Base-by-base conservation (phyloP, 2,329 filamentous ascomycete species). In the Pseudopyrenochaeta lycopersici region DNA sequence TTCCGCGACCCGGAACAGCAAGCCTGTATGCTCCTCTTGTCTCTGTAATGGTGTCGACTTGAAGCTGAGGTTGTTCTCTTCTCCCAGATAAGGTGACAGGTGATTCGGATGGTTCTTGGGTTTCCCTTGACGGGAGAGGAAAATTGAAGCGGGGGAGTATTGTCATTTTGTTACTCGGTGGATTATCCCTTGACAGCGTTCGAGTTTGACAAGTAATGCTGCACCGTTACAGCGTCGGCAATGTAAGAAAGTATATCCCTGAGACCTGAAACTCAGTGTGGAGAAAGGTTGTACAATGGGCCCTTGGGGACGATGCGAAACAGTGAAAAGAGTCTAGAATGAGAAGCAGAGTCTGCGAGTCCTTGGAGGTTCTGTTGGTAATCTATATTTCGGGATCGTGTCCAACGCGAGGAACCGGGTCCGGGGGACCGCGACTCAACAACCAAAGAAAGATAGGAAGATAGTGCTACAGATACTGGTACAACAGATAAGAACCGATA, bases 201-300 rank as follows among this genome's bases (percentile, higher is more conserved):
- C 15, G 32, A 43, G 46, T 50, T 43, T 47, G 54, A 57, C 42
- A 46, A 49, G 49, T 52, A 40, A 45, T 54, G 52, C 45, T 52
- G 32, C 49, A 36, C 17, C 31, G 49, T 49, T 53, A 60, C 54
- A 52, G 47, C 40, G 49, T 41, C 18, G 31, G n/a, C 44, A 43
- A 30, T 20, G 47, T 32, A 35, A 57, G 46, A 45, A 51, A 56
- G 46, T 42, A 35, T 49, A 48, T 39, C 43, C 56, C 55, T 47
- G 54, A 45, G 21, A 35, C 35, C 23, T 58, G 54, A 61, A 63
- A 62, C 63, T 49, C 56, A 55, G 55, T 54, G 56, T 51, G 54
- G 36, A 55, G 48, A 46, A 57, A 41, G 51, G 60, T 50, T 61
- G 53, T 46, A 52, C 43, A 44, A 47, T 17, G 35, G 38, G 47